Conservation (phyloP, 2,329 filamentous ascomycete genomes). For the Blumeria graminis region DNA sequence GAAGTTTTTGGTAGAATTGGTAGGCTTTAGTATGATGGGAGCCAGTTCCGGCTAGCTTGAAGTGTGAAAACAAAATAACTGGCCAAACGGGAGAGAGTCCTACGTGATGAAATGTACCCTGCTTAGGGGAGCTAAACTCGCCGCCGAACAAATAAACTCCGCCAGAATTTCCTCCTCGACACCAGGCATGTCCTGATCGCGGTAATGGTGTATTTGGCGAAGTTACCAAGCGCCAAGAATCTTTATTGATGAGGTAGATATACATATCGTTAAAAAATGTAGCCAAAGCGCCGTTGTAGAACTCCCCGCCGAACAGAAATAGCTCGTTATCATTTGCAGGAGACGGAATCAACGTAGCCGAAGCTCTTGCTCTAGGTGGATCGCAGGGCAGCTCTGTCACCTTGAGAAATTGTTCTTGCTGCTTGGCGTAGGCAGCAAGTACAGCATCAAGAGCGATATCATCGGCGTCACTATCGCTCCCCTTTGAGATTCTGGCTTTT, state of each 20-base stretch:
- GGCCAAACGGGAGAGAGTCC: neutral
- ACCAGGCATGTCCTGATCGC: constrained; percentile 83
- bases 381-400: constrained; percentile 53
- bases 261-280: constrained; percentile 43
- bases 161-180: constrained; percentile 56
- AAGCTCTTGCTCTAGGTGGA: constrained; percentile 56
- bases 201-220: constrained; percentile 81
- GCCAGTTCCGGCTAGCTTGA: neutral
- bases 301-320: constrained; percentile 83
- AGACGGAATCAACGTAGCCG: constrained; percentile 60
- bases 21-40: too few relatives aligned
- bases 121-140: constrained; percentile 89
- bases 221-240: constrained; percentile 78
- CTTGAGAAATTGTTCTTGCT: constrained; percentile 85
- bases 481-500: constrained; percentile 47
- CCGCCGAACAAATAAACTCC: constrained; percentile 85
- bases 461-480: constrained; percentile 75
- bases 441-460: constrained; percentile 70
- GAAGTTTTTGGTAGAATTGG: too few relatives aligned
- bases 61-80: too few relatives aligned
- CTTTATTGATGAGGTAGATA: constrained; percentile 53
- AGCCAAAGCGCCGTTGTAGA: constrained; percentile 76
- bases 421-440: constrained; percentile 73
- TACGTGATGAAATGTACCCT: constrained; percentile 83
- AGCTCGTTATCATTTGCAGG: constrained; percentile 72